A percentile compares a stretch with the other conserved stretches of the same genome.
These are phyloP conservation scores for Diaporthe sp. DNA, from an alignment of 2,329 filamentous ascomycete genomes.

Conservation along the genomic window DNA sequence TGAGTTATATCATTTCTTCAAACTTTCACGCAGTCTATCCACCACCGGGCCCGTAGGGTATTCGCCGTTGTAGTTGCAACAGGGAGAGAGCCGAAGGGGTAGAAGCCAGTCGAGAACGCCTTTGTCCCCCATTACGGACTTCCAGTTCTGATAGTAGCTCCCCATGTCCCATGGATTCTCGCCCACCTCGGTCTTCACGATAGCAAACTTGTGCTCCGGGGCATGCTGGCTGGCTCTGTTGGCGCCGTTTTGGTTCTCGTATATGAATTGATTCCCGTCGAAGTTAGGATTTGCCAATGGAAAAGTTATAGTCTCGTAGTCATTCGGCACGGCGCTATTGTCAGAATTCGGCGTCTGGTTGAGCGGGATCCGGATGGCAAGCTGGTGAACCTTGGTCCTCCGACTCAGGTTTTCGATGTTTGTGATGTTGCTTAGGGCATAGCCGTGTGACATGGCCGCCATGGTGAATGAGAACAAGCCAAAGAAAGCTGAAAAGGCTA, in stretches of 20 bases:
- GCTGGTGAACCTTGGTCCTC: constrained; percentile 73
- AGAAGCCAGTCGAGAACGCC: constrained; percentile 83
- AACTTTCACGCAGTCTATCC: constrained; percentile 30
- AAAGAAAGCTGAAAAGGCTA: constrained; percentile 80
- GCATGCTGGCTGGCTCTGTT: constrained; percentile 38
- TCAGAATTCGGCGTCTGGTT: constrained; percentile 43
- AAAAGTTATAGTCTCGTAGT: constrained; percentile 70
- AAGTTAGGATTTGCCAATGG: constrained; percentile 59
- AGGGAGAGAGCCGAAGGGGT: constrained; percentile 82
- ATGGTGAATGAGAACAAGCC: constrained; percentile 85
- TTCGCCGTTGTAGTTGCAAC: constrained; percentile 50
- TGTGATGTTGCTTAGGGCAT: constrained; percentile 81
- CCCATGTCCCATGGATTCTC: constrained; percentile 92
- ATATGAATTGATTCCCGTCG: constrained; percentile 42
- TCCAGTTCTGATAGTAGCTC: constrained; percentile 76
- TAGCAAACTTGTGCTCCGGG: constrained; percentile 71
- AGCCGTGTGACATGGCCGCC: constrained; percentile 78
- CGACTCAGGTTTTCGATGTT: constrained; percentile 84
- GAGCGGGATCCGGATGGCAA: constrained; percentile 80
- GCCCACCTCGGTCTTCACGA: constrained; percentile 79
- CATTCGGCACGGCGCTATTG: constrained; percentile 10
- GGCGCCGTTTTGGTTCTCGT: constrained; percentile 39
- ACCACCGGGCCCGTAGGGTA: constrained; percentile 38
- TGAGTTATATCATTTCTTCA: constrained; percentile 33
- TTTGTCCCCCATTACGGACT: constrained; percentile 80